Percentiles rank a stretch among this genome's conserved stretches.
phyloP scores from a whole-genome alignment of 192 early-diverging fungal genomes.

The Entomortierella lignicola region DNA sequence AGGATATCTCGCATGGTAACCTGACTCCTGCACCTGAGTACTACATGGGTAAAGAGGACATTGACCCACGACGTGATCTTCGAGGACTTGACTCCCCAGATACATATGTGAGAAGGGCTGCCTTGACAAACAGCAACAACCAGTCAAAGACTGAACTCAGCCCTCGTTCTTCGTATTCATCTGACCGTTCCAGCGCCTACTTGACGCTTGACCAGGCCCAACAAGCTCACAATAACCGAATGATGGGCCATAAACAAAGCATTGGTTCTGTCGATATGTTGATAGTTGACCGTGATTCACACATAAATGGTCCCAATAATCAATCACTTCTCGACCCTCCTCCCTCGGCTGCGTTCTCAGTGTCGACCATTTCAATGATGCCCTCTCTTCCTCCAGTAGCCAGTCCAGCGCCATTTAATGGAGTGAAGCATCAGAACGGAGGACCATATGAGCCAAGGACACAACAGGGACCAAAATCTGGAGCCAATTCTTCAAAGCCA shows the following conservation, averaged over 20 bases:
- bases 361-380: conserved; percentile 41
- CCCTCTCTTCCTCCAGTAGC: conserved; percentile 18
- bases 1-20: conserved; percentile 36
- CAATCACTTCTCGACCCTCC: conserved; percentile 8
- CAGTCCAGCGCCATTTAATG: conserved; percentile 1
- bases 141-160: background rate
- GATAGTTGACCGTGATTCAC: background rate
- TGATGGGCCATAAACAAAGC: conserved; percentile 45
- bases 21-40: conserved; percentile 40
- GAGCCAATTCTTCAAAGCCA: background rate
- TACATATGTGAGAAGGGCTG: conserved; percentile 7
- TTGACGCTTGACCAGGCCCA: conserved; percentile 35
- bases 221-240: conserved; percentile 28
- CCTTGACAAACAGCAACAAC: background rate
- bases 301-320: background rate
- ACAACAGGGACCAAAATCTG: conserved; percentile 4
- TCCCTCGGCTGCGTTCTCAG: conserved; percentile 22
- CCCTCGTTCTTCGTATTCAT: conserved; percentile 26
- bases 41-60: conserved; percentile 49
- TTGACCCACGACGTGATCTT: conserved; percentile 44
- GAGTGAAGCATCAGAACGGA: conserved; percentile 2
- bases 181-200: conserved; percentile 21
- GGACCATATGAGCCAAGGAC: background rate
- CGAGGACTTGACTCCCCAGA: conserved; percentile 24
- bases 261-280: conserved; percentile 35